Evolutionary conservation across 2,329 filamentous ascomycete genomes (phyloP).

Genomic region (Dendryphion nanum): DNA sequence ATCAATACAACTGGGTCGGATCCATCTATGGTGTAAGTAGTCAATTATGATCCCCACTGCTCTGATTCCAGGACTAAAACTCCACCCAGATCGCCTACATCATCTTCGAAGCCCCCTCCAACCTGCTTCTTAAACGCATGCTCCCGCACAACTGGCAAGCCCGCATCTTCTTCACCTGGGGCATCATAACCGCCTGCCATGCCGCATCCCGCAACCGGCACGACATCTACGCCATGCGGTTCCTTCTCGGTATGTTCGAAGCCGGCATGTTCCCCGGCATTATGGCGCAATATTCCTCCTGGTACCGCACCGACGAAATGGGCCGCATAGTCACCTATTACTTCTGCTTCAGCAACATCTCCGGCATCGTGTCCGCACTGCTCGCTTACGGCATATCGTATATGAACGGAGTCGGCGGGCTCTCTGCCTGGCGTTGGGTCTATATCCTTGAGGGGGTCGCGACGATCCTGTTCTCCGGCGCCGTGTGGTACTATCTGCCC

Average conservation of each 20-base stretch:
- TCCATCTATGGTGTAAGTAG: constrained; percentile 18
- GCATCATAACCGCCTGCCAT: constrained; percentile 26
- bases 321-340: constrained; percentile 35
- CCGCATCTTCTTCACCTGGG: constrained; percentile 25
- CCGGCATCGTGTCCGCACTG: constrained; percentile 34
- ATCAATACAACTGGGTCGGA: constrained; percentile 24
- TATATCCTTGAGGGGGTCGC: constrained; percentile 47
- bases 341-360: constrained; percentile 33
- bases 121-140: constrained; percentile 38
- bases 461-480: constrained; percentile 41
- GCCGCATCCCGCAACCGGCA: constrained; percentile 24
- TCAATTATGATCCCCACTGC: too few relatives aligned
- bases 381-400: constrained; percentile 20
- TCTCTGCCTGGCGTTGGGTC: constrained; percentile 32
- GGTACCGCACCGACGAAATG: constrained; percentile 40
- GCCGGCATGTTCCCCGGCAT: constrained; percentile 27
- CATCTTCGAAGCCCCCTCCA: constrained; percentile 29
- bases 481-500: constrained; percentile 42
- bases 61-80: neutral
- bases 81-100: constrained; percentile 18
- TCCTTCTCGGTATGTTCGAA: constrained; percentile 24
- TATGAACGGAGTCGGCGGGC: constrained; percentile 16
- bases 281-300: constrained; percentile 36
- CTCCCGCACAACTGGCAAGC: constrained; percentile 38
- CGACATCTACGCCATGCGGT: constrained; percentile 23